Evolutionary conservation across 192 early-diverging fungal genomes (phyloP).

Genomic region (Piromyces finnis): DNA sequence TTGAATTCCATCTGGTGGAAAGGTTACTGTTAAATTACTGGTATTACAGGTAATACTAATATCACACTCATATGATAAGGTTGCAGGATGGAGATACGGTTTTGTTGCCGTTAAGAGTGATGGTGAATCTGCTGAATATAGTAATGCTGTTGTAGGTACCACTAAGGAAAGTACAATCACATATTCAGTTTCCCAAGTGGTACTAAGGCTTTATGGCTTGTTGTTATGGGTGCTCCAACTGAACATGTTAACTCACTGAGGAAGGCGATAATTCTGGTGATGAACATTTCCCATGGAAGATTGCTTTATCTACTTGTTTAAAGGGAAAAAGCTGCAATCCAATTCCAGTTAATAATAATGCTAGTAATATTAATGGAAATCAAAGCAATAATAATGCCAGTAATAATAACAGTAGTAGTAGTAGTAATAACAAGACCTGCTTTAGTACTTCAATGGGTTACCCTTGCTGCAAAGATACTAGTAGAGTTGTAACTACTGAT

Average conservation of each 20-base stretch:
- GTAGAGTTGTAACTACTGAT: neutral
- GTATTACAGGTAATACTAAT: neutral
- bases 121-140: neutral
- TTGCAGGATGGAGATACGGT: neutral
- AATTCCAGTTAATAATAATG: neutral
- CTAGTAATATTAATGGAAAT: too few relatives aligned
- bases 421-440: neutral
- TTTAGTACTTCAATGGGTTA: neutral
- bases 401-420: too few relatives aligned
- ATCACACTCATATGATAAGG: neutral
- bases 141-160: neutral
- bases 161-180: neutral
- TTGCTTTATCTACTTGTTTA: neutral
- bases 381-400: too few relatives aligned
- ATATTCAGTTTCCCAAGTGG: neutral
- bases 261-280: neutral
- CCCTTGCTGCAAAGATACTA: neutral
- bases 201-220: neutral
- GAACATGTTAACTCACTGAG: neutral
- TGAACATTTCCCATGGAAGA: neutral
- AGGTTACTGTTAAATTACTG: neutral
- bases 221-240: neutral
- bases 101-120: neutral
- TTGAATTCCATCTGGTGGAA: neutral
- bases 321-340: neutral